phyloP scores from a whole-genome alignment of 495 filamentous ascomycete species.

The Clohesyomyces aquaticus region DNA sequence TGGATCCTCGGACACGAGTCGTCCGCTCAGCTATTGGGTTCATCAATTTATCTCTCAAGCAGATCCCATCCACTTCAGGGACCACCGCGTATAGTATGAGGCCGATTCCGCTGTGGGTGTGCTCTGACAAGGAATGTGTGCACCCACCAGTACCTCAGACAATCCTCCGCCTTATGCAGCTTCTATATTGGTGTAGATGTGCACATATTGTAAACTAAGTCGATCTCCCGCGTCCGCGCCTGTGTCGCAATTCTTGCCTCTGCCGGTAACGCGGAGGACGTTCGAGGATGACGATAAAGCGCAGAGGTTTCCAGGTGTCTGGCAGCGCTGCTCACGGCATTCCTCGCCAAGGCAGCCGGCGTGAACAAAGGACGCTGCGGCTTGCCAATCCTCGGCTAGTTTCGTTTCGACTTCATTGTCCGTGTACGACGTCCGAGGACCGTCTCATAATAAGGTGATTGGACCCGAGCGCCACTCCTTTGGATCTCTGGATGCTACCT shows the following conservation, averaged over 20 bases:
- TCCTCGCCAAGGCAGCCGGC: not conserved
- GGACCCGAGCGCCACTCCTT: conserved; percentile 11
- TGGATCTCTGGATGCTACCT: too few species aligned
- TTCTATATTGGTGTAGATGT: not conserved
- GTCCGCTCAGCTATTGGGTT: too few species aligned
- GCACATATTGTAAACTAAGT: not conserved
- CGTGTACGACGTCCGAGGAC: conserved; percentile 10
- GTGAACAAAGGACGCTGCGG: not conserved
- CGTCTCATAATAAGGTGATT: conserved; percentile 16
- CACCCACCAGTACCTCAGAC: not conserved
- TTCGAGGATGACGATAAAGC: not conserved
- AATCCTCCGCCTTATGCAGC: not conserved
- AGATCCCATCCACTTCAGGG: conserved; percentile 5
- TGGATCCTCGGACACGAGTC: not conserved
- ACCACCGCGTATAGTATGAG: not conserved
- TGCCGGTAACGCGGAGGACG: conserved; percentile 23
- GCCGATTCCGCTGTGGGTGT: conserved; percentile 9
- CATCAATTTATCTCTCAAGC: conserved; percentile 2
- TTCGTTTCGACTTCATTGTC: conserved; percentile 19
- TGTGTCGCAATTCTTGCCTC: conserved; percentile 18
- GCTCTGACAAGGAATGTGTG: not conserved
- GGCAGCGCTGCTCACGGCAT: conserved; percentile 10
- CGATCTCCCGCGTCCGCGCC: conserved; percentile 30
- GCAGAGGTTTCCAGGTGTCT: not conserved
- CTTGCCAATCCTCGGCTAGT: not conserved